Base-by-base conservation (phyloP, 129 eudicot species). In the Scalesia atractyloides region DNA sequence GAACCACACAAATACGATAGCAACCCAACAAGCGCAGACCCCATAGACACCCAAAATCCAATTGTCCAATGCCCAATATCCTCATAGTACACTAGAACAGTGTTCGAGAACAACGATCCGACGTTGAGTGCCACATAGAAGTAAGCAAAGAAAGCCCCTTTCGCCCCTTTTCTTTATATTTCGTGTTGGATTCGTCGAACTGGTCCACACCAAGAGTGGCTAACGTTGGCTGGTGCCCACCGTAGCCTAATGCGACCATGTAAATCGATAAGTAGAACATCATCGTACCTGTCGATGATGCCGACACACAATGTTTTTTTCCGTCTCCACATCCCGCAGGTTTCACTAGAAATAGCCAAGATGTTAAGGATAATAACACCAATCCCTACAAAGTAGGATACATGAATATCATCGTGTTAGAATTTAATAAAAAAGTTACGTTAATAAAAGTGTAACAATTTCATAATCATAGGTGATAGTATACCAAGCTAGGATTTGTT, bases 181-280 rank as follows among this genome's bases (percentile, higher is more conserved):
- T 85, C 2, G 88, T 79, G 48, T 79, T 61, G 7, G 80, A 49
- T 20, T 81, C 91, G 17, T 87, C 91, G 44, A 92, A 92, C 49
- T 92, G 98, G 79, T 92, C 98, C 5, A 94, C 79, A 9, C 97
- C 97, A 39, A 92, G 88, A 41, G 97, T 89, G 50, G 96, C 97
- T 18, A 89, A 20, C 1, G 94, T 92, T 5, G 97, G 97, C 30
- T 89, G 97, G 84, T 92, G 94, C 16, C 97, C 97, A 5, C 97
- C 97, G 54, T 92, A 92, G 13, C 97, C 97, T 44, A 92, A 80
- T 1, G 97, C 97, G 61, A 89, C 94, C 58, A 92, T 52, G 81
- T 89, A 92, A 18, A 89, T 89, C 7, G 96, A 83, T n/a, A 85
- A 5, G 79, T 92, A 88, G 59, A 92, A 92, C 48, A 89, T 39